Base-by-base conservation (phyloP, 176 grass and related monocot genomes). In the Zea luxurians region DNA sequence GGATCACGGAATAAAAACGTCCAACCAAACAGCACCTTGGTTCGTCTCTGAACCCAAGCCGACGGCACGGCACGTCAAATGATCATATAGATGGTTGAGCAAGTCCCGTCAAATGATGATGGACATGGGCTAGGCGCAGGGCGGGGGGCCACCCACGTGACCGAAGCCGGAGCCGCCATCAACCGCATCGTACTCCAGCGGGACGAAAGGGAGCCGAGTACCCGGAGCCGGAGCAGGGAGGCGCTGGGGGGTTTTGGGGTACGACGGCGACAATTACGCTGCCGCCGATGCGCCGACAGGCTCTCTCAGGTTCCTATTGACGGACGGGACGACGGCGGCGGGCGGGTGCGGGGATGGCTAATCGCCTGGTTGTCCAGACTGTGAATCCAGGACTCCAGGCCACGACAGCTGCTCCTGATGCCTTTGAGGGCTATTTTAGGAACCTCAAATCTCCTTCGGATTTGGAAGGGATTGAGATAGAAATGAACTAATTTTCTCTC, bases 201-300 rank as follows among this genome's bases (percentile, higher is more conserved):
- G 3, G 3, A 40, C 38, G 64, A 7, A 17, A 41, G 12, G 35
- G 35, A 54, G 5, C 52, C 7, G 48, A 13, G 48, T 12, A 49
- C 47, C 48, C 11, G 34, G 36, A 61, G 21, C 3, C 2, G 37
- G 37, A 40, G 38, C 38, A 34, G 21, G 55, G 45, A 13, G 15
- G 52, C 48, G 4, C 37, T 9, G 27, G 38, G 2, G 38, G 4
- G 0, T 53, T 72, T 62, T 4, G 73, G 36, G 45, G 20, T 20
- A 61, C 49, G 79, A 27, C 79, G 41, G 43, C 71, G 20, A 13
- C 57, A 5, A 12, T 50, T 38, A 44, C 41, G 79, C 68, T 87
- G 86, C 37, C 8, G 70, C 76, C 40, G 86, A 79, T 79, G 80
- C 86, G 75, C 75, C 80, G 86, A 83, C 86, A 83, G 80, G 49